Base-by-base conservation (phyloP, 257 asterid genomes). In the Eucommia ulmoides region DNA sequence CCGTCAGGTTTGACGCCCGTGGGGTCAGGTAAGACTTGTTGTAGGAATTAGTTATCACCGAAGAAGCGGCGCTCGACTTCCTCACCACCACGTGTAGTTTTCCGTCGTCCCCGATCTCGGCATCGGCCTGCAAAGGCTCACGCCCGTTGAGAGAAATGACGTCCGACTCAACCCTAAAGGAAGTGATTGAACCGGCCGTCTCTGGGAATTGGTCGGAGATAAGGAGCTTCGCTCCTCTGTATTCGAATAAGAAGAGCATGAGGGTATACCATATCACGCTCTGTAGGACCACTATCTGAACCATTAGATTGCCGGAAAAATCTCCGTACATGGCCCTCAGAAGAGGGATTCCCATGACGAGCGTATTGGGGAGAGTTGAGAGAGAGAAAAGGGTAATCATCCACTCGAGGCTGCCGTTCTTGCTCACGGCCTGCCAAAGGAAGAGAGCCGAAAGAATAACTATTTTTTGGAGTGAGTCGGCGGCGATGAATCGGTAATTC, bases 281-380 rank as follows among this genome's bases (percentile, higher is more conserved):
- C 54, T 84, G 95, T 92, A 82, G 77, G 0, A 88, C 97, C 21
- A 88, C 97, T 21, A 88, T 74, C 42, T 88, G 97, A 1, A 88
- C 95, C 97, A 88, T 88, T 0, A 88, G 70, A 52, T 80, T 64
- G 12, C 93, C 97, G 0, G 97, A 88, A 63, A 74, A 80, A 59
- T 84, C 94, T 0, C 97, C 97, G 45, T 88, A 82, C 97, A 88
- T 88, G 54, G 94, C 97, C n/a, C 58, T 42, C 18, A 88, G 73
- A 7, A 88, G 48, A 0, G 97, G 97, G 63, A 88, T 88, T 0
- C 97, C 95, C 95, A 88, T 88, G 8, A 88, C 95, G 0, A 88
- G 72, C 0, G 97, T 88, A 59, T 88, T 88, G n/a, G 97, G 97
- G 3, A 84, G 70, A 0, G 97, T 80, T 0, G 97, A 84, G 1